Base-by-base conservation (phyloP, 306 rosid species). In the Trifolium pratense region DNA sequence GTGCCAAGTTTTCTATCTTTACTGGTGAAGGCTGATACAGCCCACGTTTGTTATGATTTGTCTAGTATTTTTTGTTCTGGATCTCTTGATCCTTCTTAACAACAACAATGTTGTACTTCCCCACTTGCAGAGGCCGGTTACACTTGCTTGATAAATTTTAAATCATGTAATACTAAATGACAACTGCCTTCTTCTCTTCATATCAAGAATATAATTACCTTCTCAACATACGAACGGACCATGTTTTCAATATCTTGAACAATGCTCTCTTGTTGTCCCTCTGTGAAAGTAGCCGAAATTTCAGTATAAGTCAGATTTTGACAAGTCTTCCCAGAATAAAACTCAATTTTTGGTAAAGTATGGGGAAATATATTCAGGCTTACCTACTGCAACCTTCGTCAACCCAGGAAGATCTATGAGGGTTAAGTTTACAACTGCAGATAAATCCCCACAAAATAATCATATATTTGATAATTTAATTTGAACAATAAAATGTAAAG, bases 361-460 rank as follows among this genome's bases (percentile, higher is more conserved):
- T 39, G 43, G 57, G 15, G 49, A 70, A 64, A 40, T 75, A 57
- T 66, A 56, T 11, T 71, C 56, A 65, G 40, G 17, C 51, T 87
- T 91, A 94, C 99, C 99, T 82, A 94, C 93, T 77, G 99, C 99
- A 81, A 94, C 99, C 93, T 94, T 94, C 15, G 99, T 94, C 86
- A 94, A 83, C 66, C 99, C 99, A 58, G 99, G 99, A 88, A 94
- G 97, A 83, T 94, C 99, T 29, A 94, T 87, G 53, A 94, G 93
- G 36, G 99, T 94, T 82, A 94, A 87, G 86, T 94, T 91, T 56
- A 94, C 99, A 88, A 94, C 99, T 94, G 97, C 88, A 84, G 73
- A 68, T 17, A 82, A 80, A 76, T 78, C 52, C 81, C 69, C 61
- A 17, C 16, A 71, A 64, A 67, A 67, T 66, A 65, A 79, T 76